A percentile compares a stretch with the other conserved stretches of the same genome.
Evolutionary conservation across 768 basidiomycete species (phyloP).

Genomic region (Holtermanniella nyarrowii): DNA sequence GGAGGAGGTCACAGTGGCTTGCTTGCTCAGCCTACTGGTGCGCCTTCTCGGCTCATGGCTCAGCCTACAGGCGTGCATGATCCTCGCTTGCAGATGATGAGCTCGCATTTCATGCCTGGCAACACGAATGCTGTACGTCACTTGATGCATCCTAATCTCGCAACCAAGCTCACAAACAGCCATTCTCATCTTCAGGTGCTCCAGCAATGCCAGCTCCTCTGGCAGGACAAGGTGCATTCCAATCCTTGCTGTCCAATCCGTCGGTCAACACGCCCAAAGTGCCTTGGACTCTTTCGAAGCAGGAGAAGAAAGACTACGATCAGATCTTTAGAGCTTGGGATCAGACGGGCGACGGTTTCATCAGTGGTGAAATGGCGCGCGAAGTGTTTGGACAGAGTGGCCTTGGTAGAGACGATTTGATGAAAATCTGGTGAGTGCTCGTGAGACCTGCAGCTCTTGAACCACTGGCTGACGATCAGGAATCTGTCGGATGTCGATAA

Average conservation of each 20-base stretch:
- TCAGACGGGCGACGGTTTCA: constrained; percentile 60
- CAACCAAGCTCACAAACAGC: constrained; percentile 12
- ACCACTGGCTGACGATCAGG: constrained; percentile 52
- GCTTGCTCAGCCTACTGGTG: constrained; percentile 24
- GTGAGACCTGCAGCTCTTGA: background rate
- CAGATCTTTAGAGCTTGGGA: constrained; percentile 98
- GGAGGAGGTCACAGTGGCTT: constrained; percentile 38
- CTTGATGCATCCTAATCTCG: background rate
- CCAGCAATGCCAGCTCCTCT: constrained; percentile 52
- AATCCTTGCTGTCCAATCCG: constrained; percentile 70
- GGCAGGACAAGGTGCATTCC: constrained; percentile 57
- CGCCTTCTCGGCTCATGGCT: constrained; percentile 18
- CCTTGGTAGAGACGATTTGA: constrained; percentile 75
- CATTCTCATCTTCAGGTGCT: constrained; percentile 42
- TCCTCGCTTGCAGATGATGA: constrained; percentile 78
- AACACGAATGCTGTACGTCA: constrained; percentile 36
- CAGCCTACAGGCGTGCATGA: constrained; percentile 44
- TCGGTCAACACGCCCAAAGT: constrained; percentile 58
- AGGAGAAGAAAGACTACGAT: constrained; percentile 94
- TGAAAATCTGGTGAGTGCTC: constrained; percentile 71
- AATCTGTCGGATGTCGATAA: constrained; percentile 84
- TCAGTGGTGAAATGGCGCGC: constrained; percentile 68
- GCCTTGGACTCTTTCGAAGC: constrained; percentile 74
- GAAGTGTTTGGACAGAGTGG: constrained; percentile 95
- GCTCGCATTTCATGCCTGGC: constrained; percentile 77